phyloP scores from a whole-genome alignment of 495 filamentous ascomycete species.

The Patellaria atrata region DNA sequence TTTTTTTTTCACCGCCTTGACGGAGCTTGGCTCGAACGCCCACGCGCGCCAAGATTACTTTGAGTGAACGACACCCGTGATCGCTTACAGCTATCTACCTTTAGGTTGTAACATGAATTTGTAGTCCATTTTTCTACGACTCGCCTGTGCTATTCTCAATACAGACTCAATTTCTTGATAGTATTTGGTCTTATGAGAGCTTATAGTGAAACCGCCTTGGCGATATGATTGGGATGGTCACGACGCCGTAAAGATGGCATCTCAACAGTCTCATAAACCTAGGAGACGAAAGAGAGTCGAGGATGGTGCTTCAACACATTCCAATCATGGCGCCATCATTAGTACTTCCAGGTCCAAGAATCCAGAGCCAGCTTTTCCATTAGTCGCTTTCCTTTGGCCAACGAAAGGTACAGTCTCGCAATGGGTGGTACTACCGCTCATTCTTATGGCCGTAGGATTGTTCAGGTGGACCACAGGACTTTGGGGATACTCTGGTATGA shows the following conservation, averaged over 20 bases:
- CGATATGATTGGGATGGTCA: too few relatives aligned
- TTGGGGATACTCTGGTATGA: slow-evolving; percentile 84
- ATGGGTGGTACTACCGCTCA: slow-evolving; percentile 82
- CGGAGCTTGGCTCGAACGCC: too few relatives aligned
- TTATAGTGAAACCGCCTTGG: too few relatives aligned
- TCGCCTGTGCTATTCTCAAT: too few relatives aligned
- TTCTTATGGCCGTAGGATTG: slow-evolving; percentile 79
- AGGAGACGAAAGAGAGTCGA: slow-evolving; percentile 43
- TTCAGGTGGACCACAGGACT: slow-evolving; percentile 85
- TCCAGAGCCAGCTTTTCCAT: slow-evolving; percentile 55
- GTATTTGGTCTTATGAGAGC: too few relatives aligned
- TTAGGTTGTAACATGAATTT: too few relatives aligned
- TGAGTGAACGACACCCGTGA: too few relatives aligned
- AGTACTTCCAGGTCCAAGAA: slow-evolving; percentile 30
- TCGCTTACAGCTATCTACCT: too few relatives aligned
- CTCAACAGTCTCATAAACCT: slow-evolving; percentile 37
- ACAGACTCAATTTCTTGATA: too few relatives aligned
- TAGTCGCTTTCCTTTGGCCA: slow-evolving; percentile 86
- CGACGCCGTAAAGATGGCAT: slow-evolving; percentile 20
- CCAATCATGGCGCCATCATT: slow-evolving; percentile 36
- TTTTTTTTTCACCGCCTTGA: too few relatives aligned
- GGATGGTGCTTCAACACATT: slow-evolving; percentile 30
- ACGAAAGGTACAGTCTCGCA: slow-evolving; percentile 68
- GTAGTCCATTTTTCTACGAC: too few relatives aligned
- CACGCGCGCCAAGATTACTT: too few relatives aligned